These are phyloP conservation scores for Amyloporia xantha DNA, from an alignment of 768 basidiomycete genomes.

Conservation along the genomic window DNA sequence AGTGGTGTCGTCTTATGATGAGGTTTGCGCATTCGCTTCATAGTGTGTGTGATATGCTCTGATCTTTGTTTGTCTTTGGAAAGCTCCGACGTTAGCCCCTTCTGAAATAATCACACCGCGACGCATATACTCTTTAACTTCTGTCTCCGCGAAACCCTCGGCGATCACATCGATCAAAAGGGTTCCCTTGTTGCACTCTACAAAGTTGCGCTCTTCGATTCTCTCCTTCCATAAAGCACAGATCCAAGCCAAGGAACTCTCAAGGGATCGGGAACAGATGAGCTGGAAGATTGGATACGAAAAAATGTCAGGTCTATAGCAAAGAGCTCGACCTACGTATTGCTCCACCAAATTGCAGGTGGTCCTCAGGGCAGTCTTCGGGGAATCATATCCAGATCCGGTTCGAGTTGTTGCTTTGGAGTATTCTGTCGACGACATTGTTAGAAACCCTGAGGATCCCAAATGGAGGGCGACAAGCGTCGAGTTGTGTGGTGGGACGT, in stretches of 20 bases:
- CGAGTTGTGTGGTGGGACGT: constrained; percentile 99
- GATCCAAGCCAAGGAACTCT: constrained; percentile 68
- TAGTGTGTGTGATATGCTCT: not conserved
- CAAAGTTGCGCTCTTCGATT: constrained; percentile 95
- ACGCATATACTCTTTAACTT: constrained; percentile 99
- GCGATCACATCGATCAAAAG: constrained; percentile 97
- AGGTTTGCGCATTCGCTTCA: constrained; percentile 41
- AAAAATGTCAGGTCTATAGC: constrained; percentile 85
- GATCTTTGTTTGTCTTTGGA: not conserved
- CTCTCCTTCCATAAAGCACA: constrained; percentile 96
- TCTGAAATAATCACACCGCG: constrained; percentile 95
- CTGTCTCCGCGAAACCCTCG: constrained; percentile 85
- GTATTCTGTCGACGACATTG: constrained; percentile 80
- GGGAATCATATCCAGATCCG: constrained; percentile 96
- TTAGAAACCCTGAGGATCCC: constrained; percentile 77
- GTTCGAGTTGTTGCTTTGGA: constrained; percentile 93
- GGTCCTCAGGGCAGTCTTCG: constrained; percentile 95
- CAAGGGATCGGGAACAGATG: constrained; percentile 77
- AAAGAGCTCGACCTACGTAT: constrained; percentile 74
- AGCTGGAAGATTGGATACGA: constrained; percentile 86
- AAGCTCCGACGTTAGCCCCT: constrained; percentile 94
- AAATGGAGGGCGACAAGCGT: constrained; percentile 90
- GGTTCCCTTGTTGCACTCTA: constrained; percentile 95
- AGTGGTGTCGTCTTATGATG: constrained; percentile 89
- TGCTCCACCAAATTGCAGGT: constrained; percentile 86